Base-by-base conservation (phyloP, 768 basidiomycete genomes). In the Tricholoma matsutake region DNA sequence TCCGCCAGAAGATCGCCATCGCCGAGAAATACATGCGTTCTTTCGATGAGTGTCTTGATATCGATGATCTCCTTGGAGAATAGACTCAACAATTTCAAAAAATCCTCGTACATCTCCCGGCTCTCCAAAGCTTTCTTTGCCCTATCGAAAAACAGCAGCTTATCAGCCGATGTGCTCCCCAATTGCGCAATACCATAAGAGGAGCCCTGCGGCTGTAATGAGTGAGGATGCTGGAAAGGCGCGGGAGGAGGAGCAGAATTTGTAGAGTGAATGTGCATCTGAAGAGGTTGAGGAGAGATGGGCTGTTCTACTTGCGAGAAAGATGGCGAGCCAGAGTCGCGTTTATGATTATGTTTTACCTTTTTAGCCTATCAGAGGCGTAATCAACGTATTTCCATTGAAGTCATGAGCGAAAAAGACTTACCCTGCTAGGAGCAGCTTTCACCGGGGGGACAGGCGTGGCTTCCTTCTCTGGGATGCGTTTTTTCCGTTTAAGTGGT, bases 61-160 rank as follows among this genome's bases (percentile, higher is more conserved):
- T 97, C 93, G 67, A 99, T 91, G 67, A 98, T 88, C 61, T 97
- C 95, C 67, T 89, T 91, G 14, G 92, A 88, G 75, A 91, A 99
- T 54, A 98, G 81, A 70, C 87, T 90, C 56, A 98, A 82, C 28
- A 98, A 80, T 76, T 96, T 98, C 68, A 98, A 78, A 74, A 98
- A 98, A 66, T 98, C 96, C 67, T 97, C 94, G 67, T 92, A 94
- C 37, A 86, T 81, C 56, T 90, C 90, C 61, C 85, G 82, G 71
- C 79, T 84, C 69, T 92, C 92, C 7, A 94, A 74, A 0, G 86
- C 78, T 65, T 87, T 88, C 74, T 91, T 96, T 64, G 94, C 92
- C 43, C 92, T 86, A 69, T 98, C 97, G 70, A 98, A 98, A 81
- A 98, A 98, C 11, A 90, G 78, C 32, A 95, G 83, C 69, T 97